phyloP scores from a whole-genome alignment of 371 early-diverging fungal genomes.

The Lichtheimia ramosa region DNA sequence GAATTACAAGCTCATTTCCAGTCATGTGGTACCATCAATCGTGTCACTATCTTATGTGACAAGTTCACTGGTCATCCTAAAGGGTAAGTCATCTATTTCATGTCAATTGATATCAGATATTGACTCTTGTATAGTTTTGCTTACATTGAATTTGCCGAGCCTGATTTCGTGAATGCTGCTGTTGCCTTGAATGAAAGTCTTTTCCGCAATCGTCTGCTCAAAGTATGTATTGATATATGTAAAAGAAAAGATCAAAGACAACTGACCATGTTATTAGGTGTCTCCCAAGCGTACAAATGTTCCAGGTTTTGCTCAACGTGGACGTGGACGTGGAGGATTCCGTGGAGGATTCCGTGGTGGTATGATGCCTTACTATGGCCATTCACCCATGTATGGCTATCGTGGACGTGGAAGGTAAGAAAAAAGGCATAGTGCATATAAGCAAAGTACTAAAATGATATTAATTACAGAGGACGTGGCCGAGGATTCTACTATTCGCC shows the following conservation, averaged over 20 bases:
- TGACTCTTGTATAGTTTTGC: slow-evolving; percentile 61
- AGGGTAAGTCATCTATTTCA: slow-evolving; percentile 56
- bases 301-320: slow-evolving; percentile 78
- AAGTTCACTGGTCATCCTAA: slow-evolving; percentile 96
- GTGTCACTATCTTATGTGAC: slow-evolving; percentile 94
- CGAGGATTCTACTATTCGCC: slow-evolving; percentile 68
- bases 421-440: neutral
- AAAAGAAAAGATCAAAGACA: too few relatives aligned
- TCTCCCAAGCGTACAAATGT: slow-evolving; percentile 95
- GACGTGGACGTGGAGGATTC: slow-evolving; percentile 74
- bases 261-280: slow-evolving; percentile 45
- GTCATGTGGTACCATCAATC: slow-evolving; percentile 95
- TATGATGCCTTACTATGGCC: slow-evolving; percentile 40
- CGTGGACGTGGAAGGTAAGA: slow-evolving; percentile 56
- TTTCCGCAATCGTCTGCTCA: slow-evolving; percentile 86
- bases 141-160: slow-evolving; percentile 96
- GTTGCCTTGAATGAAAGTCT: slow-evolving; percentile 86
- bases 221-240: slow-evolving; percentile 53
- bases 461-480: slow-evolving; percentile 46
- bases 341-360: slow-evolving; percentile 72
- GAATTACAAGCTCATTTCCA: slow-evolving; percentile 96
- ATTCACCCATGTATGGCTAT: slow-evolving; percentile 52
- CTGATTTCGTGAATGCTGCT: slow-evolving; percentile 81
- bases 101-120: neutral
- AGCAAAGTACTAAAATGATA: neutral